phyloP scores from a whole-genome alignment of 305 asterid species.

The Fraxinus platypoda region DNA sequence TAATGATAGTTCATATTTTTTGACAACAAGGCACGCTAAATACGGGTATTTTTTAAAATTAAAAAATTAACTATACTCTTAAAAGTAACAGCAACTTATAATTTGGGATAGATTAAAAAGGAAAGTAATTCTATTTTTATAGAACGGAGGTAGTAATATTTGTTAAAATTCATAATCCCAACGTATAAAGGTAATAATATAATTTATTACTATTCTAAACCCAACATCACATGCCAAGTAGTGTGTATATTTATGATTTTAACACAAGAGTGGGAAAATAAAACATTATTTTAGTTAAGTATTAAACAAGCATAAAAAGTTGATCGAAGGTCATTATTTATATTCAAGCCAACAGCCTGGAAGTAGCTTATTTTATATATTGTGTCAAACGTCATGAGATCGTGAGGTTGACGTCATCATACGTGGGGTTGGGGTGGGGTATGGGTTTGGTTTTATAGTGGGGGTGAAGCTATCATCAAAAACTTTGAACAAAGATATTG shows the following conservation, averaged over 20 bases:
- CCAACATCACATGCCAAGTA: background rate
- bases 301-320: background rate
- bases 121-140: too few species aligned
- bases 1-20: too few species aligned
- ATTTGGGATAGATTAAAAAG: too few species aligned
- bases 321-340: conserved; percentile 19
- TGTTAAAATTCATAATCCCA: background rate
- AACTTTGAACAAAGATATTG: conserved; percentile 27
- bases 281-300: background rate
- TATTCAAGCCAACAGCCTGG: conserved; percentile 28
- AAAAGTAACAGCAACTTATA: too few species aligned
- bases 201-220: background rate
- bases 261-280: background rate
- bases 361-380: conserved; percentile 4
- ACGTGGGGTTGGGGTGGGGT: conserved; percentile 30
- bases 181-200: background rate
- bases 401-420: conserved; percentile 69
- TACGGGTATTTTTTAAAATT: too few species aligned
- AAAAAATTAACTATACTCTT: too few species aligned
- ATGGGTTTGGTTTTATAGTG: background rate
- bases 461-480: conserved; percentile 52
- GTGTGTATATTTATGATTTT: background rate
- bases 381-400: conserved; percentile 51
- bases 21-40: too few species aligned
- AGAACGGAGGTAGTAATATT: too few species aligned